Conservation (phyloP, 108 stramenopile genomes). For the Schizochytrium sp. region DNA sequence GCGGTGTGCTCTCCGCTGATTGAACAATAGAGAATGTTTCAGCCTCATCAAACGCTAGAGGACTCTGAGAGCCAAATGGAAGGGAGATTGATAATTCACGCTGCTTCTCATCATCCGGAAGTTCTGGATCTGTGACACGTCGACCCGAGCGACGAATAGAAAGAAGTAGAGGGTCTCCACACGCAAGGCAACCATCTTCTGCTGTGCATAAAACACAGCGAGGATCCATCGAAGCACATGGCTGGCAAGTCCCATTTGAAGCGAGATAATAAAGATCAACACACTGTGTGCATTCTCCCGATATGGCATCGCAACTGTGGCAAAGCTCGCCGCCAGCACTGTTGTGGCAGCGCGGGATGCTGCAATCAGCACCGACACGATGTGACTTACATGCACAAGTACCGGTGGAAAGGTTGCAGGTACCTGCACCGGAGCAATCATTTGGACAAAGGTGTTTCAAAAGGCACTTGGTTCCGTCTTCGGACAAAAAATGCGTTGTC, state of each 20-base stretch:
- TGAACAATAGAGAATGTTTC: constrained; percentile 66
- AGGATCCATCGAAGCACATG: constrained; percentile 79
- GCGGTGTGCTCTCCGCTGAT: constrained; percentile 33
- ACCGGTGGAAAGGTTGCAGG: constrained; percentile 80
- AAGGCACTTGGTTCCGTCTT: constrained; percentile 75
- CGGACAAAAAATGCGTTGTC: constrained; percentile 71
- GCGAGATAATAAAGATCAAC: constrained; percentile 75
- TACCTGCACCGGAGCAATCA: constrained; percentile 81
- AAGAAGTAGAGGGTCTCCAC: constrained; percentile 79
- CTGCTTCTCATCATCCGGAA: constrained; percentile 80
- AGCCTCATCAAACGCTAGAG: constrained; percentile 81
- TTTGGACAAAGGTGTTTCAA: constrained; percentile 79
- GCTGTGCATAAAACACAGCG: constrained; percentile 80
- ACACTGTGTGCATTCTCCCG: constrained; percentile 76
- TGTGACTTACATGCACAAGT: constrained; percentile 77
- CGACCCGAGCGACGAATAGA: constrained; percentile 81
- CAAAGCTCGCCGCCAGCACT: constrained; percentile 31
- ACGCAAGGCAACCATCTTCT: constrained; percentile 71
- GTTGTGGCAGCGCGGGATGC: constrained; percentile 14
- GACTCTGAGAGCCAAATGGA: constrained; percentile 80
- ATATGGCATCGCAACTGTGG: constrained; percentile 69
- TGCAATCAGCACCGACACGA: constrained; percentile 79
- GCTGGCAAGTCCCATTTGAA: constrained; percentile 67
- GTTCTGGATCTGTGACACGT: constrained; percentile 75
- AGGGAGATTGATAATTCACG: constrained; percentile 79